These are phyloP conservation scores for Ananas comosus DNA, from an alignment of 176 grass and related monocot species.

Conservation along the genomic window DNA sequence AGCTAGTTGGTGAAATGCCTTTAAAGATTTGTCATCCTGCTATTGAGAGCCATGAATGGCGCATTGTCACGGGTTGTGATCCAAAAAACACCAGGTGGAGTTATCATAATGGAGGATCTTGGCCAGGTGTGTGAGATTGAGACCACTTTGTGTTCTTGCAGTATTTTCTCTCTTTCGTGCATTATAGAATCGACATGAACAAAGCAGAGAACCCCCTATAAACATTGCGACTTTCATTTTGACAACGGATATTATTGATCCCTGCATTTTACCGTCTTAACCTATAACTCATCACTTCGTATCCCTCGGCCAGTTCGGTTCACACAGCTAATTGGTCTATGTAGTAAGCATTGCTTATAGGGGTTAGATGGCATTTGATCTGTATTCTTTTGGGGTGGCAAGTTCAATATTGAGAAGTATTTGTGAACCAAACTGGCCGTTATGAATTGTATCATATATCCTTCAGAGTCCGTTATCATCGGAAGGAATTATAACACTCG, in stretches of 20 bases:
- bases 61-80: constrained; percentile 72
- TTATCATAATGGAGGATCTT: constrained; percentile 91
- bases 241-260: neutral
- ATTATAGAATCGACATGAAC: neutral
- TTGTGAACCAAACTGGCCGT: no score
- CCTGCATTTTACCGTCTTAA: no score
- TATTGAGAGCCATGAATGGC: constrained; percentile 75
- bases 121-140: constrained; percentile 45
- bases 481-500: no score
- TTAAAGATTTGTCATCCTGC: constrained; percentile 81
- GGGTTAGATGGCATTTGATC: no score
- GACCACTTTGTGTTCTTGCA: neutral
- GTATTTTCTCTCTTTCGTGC: neutral
- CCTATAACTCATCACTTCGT: no score
- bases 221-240: neutral
- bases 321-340: no score
- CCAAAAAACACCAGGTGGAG: constrained; percentile 96
- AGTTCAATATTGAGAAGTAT: no score
- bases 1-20: constrained; percentile 85
- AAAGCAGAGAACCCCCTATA: neutral
- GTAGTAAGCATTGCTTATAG: no score
- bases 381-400: no score
- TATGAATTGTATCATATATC: no score
- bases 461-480: no score
- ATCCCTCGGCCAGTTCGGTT: no score